A percentile compares a stretch with the other conserved stretches of the same genome.
Conservation (phyloP, 345 rosid genomes). For the Cardiospermum halicacabum region DNA sequence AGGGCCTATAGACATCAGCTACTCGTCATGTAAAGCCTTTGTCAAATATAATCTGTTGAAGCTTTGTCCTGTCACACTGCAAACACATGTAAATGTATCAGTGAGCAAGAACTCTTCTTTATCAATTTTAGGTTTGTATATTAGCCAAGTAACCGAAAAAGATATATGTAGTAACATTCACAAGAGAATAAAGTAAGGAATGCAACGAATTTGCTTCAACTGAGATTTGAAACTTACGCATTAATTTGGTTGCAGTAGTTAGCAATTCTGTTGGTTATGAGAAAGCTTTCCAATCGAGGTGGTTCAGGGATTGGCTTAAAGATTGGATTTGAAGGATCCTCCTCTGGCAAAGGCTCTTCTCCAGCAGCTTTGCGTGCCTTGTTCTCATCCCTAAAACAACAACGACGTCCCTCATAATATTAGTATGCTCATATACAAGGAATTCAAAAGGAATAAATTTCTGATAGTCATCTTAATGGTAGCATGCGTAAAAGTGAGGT, state of each 20-base stretch:
- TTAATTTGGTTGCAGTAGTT: constrained; percentile 98
- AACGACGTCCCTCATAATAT: constrained; percentile 3
- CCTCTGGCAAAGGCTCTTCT: constrained; percentile 94
- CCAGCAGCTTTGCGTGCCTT: constrained; percentile 80
- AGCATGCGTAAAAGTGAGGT: neutral
- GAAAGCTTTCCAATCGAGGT: constrained; percentile 92
- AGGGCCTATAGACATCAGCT: constrained; percentile 23
- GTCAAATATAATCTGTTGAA: constrained; percentile 73
- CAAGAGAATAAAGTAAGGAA: neutral
- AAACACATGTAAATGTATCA: constrained; percentile 1
- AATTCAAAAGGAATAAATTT: neutral
- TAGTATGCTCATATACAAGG: neutral
- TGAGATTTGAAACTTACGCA: constrained; percentile 47
- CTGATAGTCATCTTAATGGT: neutral
- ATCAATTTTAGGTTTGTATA: too few relatives aligned
- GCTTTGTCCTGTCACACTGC: constrained; percentile 97
- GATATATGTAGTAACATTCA: neutral
- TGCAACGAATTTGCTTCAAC: neutral
- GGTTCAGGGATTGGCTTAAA: constrained; percentile 95
- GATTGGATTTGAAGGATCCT: constrained; percentile 88
- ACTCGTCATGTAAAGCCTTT: constrained; percentile 88
- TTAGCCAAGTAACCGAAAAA: too few relatives aligned
- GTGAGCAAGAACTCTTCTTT: neutral
- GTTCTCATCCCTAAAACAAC: constrained; percentile 71
- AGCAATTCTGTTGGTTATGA: constrained; percentile 80